Base-by-base conservation (phyloP, 1,284 basidiomycete genomes). In the Ustilago nuda region DNA sequence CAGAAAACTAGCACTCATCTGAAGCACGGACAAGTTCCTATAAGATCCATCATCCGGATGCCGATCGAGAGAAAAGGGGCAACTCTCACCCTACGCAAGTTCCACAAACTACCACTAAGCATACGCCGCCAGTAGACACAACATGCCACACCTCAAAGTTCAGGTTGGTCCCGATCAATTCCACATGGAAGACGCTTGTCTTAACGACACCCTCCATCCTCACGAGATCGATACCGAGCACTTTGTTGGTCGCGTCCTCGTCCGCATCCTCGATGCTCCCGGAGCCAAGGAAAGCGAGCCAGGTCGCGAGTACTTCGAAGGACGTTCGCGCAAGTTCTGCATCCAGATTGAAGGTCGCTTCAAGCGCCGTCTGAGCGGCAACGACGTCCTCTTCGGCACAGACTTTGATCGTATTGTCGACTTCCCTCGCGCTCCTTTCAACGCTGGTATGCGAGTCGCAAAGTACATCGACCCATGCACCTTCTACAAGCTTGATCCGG, bases 331-430 rank as follows among this genome's bases (percentile, higher is more conserved):
- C 50, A 84, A 84, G 56, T 87, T 87, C 57, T 85, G 84, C 61
- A 87, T 87, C 59, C 82, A 87, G 62, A 87, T 87, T 67, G 87
- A 87, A 61, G 87, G 87, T 8, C 77, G 86, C 12, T 87, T 87
- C 82, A 87, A 87, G 59, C 72, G 79, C 46, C 72, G 71, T 19
- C 79, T 76, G 72, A 76, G 54, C 43, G 83, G 82, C 11, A 75
- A 80, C 61, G 78, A 85, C 48, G 61, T 85, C 9, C 75, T 81
- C 43, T 85, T 85, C 46, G 83, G 83, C 30, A 72, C 79, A 41
- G 83, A 85, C 62, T 83, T 82, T 63, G 83, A 84, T 64, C 73
- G 76, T 54, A 78, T 85, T 32, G 78, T 85, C 54, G 84, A 84
- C 56, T 84, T 85, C 36, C 83, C 83, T 0, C 70, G 82, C 7